Evolutionary conservation across 768 basidiomycete species (phyloP).

Genomic region (Russula sp.): DNA sequence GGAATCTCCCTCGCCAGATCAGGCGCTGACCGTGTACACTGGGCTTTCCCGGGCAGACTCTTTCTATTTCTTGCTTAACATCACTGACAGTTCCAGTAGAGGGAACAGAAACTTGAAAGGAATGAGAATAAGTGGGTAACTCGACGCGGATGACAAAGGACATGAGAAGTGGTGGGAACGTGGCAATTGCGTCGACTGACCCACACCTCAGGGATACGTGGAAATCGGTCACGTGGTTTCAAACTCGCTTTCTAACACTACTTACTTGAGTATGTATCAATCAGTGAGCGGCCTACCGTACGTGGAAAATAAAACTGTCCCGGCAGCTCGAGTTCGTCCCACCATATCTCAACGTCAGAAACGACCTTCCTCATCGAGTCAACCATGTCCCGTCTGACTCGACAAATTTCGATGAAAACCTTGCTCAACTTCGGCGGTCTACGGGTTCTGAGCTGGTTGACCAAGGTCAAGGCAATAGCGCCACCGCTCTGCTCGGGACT

Average conservation of each 20-base stretch:
- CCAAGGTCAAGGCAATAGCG: not conserved
- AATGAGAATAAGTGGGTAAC: slow-evolving; percentile 66
- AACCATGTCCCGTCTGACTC: not conserved
- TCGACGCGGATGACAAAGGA: slow-evolving; percentile 52
- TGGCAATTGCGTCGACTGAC: not conserved
- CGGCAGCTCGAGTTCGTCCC: not conserved
- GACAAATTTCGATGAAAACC: slow-evolving; percentile 13
- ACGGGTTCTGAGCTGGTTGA: not conserved
- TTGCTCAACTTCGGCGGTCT: slow-evolving; percentile 6
- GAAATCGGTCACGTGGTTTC: slow-evolving; percentile 14
- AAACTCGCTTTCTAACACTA: not conserved
- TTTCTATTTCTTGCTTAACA: slow-evolving; percentile 61
- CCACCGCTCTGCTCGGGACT: not conserved
- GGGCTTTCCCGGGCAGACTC: slow-evolving; percentile 57
- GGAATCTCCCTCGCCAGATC: slow-evolving; percentile 66
- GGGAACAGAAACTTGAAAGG: slow-evolving; percentile 52
- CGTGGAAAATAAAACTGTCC: not conserved
- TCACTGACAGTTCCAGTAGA: slow-evolving; percentile 47
- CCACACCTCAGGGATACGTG: slow-evolving; percentile 16
- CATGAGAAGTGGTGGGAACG: slow-evolving; percentile 9
- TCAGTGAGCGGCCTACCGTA: not conserved
- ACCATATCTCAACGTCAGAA: slow-evolving; percentile 9
- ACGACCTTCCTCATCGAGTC: not conserved
- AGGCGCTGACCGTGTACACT: slow-evolving; percentile 66
- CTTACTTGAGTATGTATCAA: too few relatives aligned